A percentile compares a stretch with the other conserved stretches of the same genome.
phyloP scores from a whole-genome alignment of 169 alveolate genomes.

The Perkinsus marinus region DNA sequence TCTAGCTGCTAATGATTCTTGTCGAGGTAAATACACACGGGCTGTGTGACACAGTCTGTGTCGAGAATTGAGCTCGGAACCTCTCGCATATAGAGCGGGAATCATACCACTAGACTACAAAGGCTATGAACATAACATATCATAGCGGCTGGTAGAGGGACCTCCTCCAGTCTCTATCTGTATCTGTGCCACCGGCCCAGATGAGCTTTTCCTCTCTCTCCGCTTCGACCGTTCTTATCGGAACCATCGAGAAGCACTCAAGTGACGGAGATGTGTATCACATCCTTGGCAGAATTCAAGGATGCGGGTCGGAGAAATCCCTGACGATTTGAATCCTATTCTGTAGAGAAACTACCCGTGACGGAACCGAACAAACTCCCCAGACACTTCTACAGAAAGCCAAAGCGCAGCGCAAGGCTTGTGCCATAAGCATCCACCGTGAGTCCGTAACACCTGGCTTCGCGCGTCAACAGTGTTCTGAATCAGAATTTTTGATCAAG shows the following conservation, averaged over 20 bases:
- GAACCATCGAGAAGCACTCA: background rate
- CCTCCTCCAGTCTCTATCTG: too few species aligned
- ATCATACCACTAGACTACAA: constrained; percentile 85
- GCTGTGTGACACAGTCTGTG: constrained; percentile 72
- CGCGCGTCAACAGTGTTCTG: too few species aligned
- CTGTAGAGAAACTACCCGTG: too few species aligned
- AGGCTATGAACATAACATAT: background rate
- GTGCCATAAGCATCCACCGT: background rate
- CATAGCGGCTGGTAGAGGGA: too few species aligned
- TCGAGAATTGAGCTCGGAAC: constrained; percentile 96
- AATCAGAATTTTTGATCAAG: background rate
- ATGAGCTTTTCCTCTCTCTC: background rate
- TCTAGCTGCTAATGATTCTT: background rate
- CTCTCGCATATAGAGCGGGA: constrained; percentile 95
- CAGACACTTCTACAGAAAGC: too few species aligned
- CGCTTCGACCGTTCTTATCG: background rate
- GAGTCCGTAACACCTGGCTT: background rate
- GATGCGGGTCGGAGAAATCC: background rate
- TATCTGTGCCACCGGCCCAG: too few species aligned
- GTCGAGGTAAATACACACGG: background rate
- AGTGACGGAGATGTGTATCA: background rate
- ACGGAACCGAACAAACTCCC: too few species aligned
- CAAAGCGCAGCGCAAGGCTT: too few species aligned
- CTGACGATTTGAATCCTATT: too few species aligned
- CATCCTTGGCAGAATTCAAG: background rate